phyloP scores from a whole-genome alignment of 371 early-diverging fungal genomes.

The Mortierella sp. region DNA sequence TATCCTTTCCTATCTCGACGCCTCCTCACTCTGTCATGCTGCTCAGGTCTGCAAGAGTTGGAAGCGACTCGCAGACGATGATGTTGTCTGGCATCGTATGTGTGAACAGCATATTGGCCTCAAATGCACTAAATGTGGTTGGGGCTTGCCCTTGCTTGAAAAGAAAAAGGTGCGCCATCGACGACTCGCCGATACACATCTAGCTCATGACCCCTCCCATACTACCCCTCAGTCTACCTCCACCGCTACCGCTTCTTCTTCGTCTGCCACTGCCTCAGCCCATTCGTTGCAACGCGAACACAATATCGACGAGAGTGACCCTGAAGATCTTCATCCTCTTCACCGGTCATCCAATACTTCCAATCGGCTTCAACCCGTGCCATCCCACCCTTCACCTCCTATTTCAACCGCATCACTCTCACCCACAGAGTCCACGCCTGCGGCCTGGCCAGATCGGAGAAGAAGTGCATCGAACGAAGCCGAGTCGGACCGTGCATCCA shows the following conservation, averaged over 20 bases:
- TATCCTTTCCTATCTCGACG: conserved; percentile 87
- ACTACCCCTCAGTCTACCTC: neutral
- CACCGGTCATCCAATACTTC: too few species aligned
- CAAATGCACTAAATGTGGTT: conserved; percentile 92
- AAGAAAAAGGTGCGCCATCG: conserved; percentile 49
- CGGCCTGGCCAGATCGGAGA: conserved; percentile 1
- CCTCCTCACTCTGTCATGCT: conserved; percentile 86
- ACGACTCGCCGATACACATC: neutral
- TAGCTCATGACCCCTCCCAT: too few species aligned
- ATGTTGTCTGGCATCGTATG: conserved; percentile 91
- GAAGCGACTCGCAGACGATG: conserved; percentile 85
- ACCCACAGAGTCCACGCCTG: neutral
- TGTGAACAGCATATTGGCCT: conserved; percentile 95
- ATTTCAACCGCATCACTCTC: neutral
- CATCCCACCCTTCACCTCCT: conserved; percentile 9
- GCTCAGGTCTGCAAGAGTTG: conserved; percentile 84
- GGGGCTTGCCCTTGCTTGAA: conserved; percentile 80
- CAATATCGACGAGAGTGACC: conserved; percentile 1
- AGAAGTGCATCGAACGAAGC: conserved; percentile 6
- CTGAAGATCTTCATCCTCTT: conserved; percentile 1
- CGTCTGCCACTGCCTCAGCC: conserved; percentile 3
- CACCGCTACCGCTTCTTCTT: conserved; percentile 2
- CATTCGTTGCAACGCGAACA: neutral
- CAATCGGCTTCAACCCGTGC: too few species aligned
- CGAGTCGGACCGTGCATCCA: neutral